Evolutionary conservation across 2,329 filamentous ascomycete genomes (phyloP), one percentile per base, ranked within the genome.

Genomic region (Ciborinia camelliae): DNA sequence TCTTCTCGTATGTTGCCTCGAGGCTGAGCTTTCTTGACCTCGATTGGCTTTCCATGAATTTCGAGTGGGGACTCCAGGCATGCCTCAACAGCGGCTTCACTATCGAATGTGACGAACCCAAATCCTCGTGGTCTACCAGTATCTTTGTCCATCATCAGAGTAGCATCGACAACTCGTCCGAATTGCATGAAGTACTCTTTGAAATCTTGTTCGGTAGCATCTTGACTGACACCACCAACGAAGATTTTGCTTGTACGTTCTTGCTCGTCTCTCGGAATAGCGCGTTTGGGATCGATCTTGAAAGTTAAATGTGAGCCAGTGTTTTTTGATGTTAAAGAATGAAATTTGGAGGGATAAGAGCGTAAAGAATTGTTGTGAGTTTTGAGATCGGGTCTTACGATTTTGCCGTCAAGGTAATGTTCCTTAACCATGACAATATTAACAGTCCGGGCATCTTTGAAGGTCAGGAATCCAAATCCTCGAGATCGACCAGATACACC

Each of bases 391-490:
- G 70, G 66, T 80, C 91, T 81, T 84, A 98, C 95, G 77, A 99
- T 97, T 79, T 99, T 99, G 68, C 95, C 95, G 76, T 99, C 95
- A 28, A 99, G 84, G 72, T 94, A 96, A 77, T 99, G 95, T 76
- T 99, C 95, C 79, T 99, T 99, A 68, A 99, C 95, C 95, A 99
- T 99, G 69, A 99, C 95, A 71, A 92, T 96, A 76, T 99, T 99
- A 70, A 99, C 95, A 4, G 92, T 97, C 80, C 97, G 97, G 55
- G 95, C 90, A 75, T 99, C 95, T 76, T 91, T 96, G 82, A 99
- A 99, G 0, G 95, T 99, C 68, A 99, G 82, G 79, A 99, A 99
- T 37, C 95, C 95, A 73, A 99, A 99, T 30, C 95, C 95, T 78
- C 95, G 87, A 37, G 95, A 98, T 68, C 95, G 88, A 51, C 95